Conservation (phyloP, 1,284 basidiomycete genomes). For the Schizophyllum commune region DNA sequence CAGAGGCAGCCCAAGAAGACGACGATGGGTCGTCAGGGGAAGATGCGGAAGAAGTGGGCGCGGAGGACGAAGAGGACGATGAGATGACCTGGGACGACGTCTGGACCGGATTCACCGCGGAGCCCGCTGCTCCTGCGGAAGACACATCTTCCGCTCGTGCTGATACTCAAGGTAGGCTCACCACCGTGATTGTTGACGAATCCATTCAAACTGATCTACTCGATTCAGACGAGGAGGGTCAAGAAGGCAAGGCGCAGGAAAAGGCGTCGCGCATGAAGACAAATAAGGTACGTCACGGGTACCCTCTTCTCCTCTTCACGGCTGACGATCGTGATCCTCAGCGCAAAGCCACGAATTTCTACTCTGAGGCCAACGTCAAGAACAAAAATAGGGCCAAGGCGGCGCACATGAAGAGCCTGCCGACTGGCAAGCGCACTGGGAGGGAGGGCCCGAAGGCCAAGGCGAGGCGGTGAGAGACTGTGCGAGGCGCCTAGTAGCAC, state of each 20-base stretch:
- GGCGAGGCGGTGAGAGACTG: constrained; percentile 7
- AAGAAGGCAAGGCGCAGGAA: constrained; percentile 23
- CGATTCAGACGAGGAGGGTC: constrained; percentile 22
- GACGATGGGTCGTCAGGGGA: constrained; percentile 20
- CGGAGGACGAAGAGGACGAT: constrained; percentile 31
- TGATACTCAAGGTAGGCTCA: constrained; percentile 1
- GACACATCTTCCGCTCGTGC: constrained; percentile 13
- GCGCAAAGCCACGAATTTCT: constrained; percentile 92
- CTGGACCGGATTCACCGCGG: constrained; percentile 37
- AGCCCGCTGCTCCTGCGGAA: constrained; percentile 16
- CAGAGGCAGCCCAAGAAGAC: constrained; percentile 19
- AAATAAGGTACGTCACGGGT: constrained; percentile 52
- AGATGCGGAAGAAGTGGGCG: constrained; percentile 25
- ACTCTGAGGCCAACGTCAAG: constrained; percentile 81
- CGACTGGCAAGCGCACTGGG: constrained; percentile 39
- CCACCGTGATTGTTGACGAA: not conserved
- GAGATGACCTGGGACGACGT: constrained; percentile 64
- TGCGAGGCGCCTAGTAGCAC: not conserved
- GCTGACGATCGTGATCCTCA: constrained; percentile 19
- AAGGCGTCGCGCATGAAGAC: constrained; percentile 85
- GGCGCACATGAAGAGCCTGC: constrained; percentile 44
- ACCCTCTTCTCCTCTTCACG: constrained; percentile 9
- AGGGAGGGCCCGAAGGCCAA: constrained; percentile 23
- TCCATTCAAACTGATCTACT: constrained; percentile 12
- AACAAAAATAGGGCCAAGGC: constrained; percentile 73